A percentile compares a stretch with the other conserved stretches of the same genome.
These are phyloP conservation scores for Emmonsiellopsis sp. DNA, from an alignment of 2,329 filamentous ascomycete species.

Conservation along the genomic window DNA sequence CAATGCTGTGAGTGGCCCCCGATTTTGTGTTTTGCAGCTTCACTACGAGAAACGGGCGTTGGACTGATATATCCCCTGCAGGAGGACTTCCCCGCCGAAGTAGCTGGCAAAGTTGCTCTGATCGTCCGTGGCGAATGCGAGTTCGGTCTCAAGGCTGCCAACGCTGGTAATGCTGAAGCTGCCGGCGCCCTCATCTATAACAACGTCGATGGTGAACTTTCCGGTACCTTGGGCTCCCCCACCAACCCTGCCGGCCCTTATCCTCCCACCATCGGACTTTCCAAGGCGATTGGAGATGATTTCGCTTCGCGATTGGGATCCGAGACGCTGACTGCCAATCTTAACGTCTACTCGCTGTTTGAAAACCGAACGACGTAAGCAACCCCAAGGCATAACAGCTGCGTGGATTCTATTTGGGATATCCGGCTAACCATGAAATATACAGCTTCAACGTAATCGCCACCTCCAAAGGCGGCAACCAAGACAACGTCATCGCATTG, in stretches of 20 bases:
- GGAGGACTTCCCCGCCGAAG: conserved; percentile 53
- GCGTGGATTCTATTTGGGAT: background rate
- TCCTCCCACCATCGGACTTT: conserved; percentile 60
- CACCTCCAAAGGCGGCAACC: conserved; percentile 49
- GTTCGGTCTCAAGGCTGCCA: conserved; percentile 62
- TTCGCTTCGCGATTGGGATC: conserved; percentile 47
- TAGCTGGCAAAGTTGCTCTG: conserved; percentile 59
- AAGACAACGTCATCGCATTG: conserved; percentile 49
- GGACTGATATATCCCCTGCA: background rate
- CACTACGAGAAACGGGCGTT: background rate
- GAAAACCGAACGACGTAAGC: conserved; percentile 39
- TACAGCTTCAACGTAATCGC: conserved; percentile 50
- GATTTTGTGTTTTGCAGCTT: background rate
- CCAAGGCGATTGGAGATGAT: conserved; percentile 49
- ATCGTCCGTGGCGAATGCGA: conserved; percentile 61
- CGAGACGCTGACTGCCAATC: conserved; percentile 24
- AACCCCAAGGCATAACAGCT: background rate
- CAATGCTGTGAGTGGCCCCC: conserved; percentile 25
- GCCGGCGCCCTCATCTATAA: conserved; percentile 67
- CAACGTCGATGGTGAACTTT: conserved; percentile 52
- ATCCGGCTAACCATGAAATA: conserved; percentile 10
- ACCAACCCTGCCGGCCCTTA: conserved; percentile 43
- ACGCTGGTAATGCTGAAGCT: conserved; percentile 61
- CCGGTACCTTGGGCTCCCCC: conserved; percentile 60
- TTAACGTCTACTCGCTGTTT: conserved; percentile 37